Evolutionary conservation across 345 rosid genomes (phyloP), one percentile per base, ranked within the genome.

Genomic region (Leavenworthia alabamica): DNA sequence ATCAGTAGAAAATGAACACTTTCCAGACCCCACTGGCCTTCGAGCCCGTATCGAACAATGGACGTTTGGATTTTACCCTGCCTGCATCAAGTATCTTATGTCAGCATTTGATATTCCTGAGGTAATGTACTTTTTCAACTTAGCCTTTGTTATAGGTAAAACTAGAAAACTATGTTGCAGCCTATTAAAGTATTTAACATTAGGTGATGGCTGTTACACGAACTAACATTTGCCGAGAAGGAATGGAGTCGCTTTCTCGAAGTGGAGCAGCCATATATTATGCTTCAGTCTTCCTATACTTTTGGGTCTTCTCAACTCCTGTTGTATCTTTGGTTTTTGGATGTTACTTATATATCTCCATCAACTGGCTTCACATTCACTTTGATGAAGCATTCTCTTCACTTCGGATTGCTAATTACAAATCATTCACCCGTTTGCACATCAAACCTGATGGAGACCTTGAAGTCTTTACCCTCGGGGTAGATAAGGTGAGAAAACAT

Each of bases 241-340:
- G 97, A 33, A 74, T 86, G 57, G 73, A 79, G 37, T 80, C 96
- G 2, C 79, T 85, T 13, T 82, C 96, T 56, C 83, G 96, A 58
- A 89, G 85, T 8, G 86, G 84, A 65, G 94, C 94, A 26, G 75
- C 47, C 60, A 90, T 88, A 28, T 90, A 90, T 67, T 90, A 90
- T 61, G 89, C 94, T 16, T 82, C 94, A 0, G 89, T 90, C 57
- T 88, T 90, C 78, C 89, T 90, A 39, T 90, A 84, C 80, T 90
- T 88, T 76, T 90, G 97, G 97, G 94, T 90, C 67, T 84, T 88
- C 66, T 88, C 97, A n/a, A 88, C 98, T 15, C 98, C 96, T 3
- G 77, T 92, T 53, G 96, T 92, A 32, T 92, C 98, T 23, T 66
- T 88, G 70, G 84, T 92, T 54, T 86, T 92, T 53, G 98, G 98